phyloP scores from a whole-genome alignment of 495 filamentous ascomycete genomes.

The Bryoglossum gracile region DNA sequence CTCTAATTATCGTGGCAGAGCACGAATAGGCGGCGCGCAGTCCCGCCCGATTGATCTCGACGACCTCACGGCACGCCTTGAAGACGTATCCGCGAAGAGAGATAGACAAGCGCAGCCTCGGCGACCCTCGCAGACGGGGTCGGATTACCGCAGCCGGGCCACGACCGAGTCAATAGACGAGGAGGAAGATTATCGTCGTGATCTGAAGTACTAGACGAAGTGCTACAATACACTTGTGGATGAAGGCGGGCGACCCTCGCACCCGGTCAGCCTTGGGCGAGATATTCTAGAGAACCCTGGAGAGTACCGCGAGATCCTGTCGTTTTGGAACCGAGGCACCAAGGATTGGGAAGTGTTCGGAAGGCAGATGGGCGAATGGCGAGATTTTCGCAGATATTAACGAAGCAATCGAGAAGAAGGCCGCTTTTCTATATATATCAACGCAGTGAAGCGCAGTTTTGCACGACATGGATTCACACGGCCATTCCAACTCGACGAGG shows the following conservation, averaged over 20 bases:
- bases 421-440: constrained; percentile 8
- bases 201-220: too few relatives aligned
- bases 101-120: too few relatives aligned
- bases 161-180: too few relatives aligned
- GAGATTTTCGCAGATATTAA: constrained; percentile 9
- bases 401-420: constrained; percentile 6
- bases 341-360: constrained; percentile 23
- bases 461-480: constrained; percentile 15
- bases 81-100: too few relatives aligned
- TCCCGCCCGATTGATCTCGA: too few relatives aligned
- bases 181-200: too few relatives aligned
- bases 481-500: constrained; percentile 18
- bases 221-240: constrained; percentile 5
- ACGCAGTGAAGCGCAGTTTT: not conserved
- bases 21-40: too few relatives aligned
- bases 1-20: too few relatives aligned
- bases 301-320: constrained; percentile 10
- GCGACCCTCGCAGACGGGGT: too few relatives aligned
- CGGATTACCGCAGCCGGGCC: too few relatives aligned
- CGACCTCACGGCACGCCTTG: too few relatives aligned
- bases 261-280: constrained; percentile 3
- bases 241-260: not conserved
- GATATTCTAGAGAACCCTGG: constrained; percentile 1
- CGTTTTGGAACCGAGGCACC: constrained; percentile 36
- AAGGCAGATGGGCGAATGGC: constrained; percentile 12